Percentiles rank a stretch among this genome's conserved stretches.
Conservation (phyloP, 352 stramenopile species). For the Phytophthora cactorum region DNA sequence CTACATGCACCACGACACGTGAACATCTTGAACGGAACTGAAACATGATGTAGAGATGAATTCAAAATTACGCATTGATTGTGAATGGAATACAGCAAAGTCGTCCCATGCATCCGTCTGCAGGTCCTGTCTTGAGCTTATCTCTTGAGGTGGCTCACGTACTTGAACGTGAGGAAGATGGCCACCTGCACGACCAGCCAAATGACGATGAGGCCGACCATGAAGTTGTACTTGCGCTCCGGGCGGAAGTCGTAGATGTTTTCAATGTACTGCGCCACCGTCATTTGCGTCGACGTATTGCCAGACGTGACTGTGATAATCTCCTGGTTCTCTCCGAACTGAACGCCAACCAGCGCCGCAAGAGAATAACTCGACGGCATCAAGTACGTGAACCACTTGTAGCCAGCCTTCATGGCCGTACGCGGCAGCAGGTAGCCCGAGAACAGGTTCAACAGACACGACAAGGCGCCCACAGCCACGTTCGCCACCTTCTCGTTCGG, state of each 20-base stretch:
- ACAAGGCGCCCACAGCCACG: slow-evolving; percentile 65
- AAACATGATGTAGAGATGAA: no score
- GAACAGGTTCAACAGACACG: slow-evolving; percentile 77
- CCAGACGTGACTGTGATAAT: slow-evolving; percentile 26
- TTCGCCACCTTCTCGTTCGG: slow-evolving; percentile 79
- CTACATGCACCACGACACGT: no score
- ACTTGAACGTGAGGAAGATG: slow-evolving; percentile 65
- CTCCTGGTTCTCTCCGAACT: slow-evolving; percentile 47
- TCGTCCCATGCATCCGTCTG: no score
- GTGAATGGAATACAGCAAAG: no score
- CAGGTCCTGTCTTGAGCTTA: no score
- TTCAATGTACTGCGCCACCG: slow-evolving; percentile 47
- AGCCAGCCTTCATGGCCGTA: slow-evolving; percentile 55
- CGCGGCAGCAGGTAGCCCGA: slow-evolving; percentile 59
- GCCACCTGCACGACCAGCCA: slow-evolving; percentile 56
- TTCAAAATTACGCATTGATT: no score
- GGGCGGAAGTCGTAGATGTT: slow-evolving; percentile 63
- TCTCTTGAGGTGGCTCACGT: slow-evolving; percentile 74
- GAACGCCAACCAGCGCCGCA: slow-evolving; percentile 41
- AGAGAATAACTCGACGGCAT: slow-evolving; percentile 69
- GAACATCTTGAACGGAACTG: no score
- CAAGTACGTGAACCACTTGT: no score
- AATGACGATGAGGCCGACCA: slow-evolving; percentile 55
- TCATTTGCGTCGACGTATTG: slow-evolving; percentile 19
- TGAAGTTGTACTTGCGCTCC: slow-evolving; percentile 52